Percentiles rank a stretch among this genome's conserved stretches.
phyloP scores from a whole-genome alignment of 257 asterid genomes.

The Coffea canephora region DNA sequence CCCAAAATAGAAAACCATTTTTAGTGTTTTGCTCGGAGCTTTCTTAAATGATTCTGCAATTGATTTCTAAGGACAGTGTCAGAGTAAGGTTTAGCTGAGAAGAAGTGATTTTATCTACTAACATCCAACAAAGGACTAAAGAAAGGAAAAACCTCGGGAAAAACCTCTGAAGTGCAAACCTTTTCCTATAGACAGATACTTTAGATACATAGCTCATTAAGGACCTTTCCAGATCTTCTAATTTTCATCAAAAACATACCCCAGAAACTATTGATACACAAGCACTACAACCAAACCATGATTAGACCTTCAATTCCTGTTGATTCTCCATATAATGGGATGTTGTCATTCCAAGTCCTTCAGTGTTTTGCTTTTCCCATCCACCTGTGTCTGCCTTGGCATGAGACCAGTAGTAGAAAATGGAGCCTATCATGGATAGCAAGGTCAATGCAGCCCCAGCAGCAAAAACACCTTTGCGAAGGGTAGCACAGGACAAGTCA shows the following conservation, averaged over 20 bases:
- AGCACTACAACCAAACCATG: background rate
- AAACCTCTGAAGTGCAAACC: too few species aligned
- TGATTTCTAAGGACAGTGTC: too few species aligned
- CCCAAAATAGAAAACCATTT: too few species aligned
- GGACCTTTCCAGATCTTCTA: background rate
- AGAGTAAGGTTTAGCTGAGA: too few species aligned
- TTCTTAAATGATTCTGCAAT: too few species aligned
- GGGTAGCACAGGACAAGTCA: conserved; percentile 80
- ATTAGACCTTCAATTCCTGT: conserved; percentile 34
- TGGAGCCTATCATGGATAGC: conserved; percentile 55
- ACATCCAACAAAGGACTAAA: too few species aligned
- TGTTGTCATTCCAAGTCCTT: conserved; percentile 76
- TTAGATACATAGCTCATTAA: conserved; percentile 1
- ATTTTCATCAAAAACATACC: background rate
- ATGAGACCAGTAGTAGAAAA: conserved; percentile 75
- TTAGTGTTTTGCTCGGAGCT: too few species aligned
- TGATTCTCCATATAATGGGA: conserved; percentile 43
- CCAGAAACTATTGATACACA: background rate
- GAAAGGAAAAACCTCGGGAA: too few species aligned
- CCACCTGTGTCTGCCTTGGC: conserved; percentile 87
- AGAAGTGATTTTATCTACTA: too few species aligned
- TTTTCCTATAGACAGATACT: too few species aligned
- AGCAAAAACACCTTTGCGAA: conserved; percentile 92
- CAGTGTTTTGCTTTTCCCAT: conserved; percentile 82
- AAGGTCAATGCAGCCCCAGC: conserved; percentile 83